Evolutionary conservation across 1,284 basidiomycete species (phyloP).

Genomic region (Gymnopus androsaceus): DNA sequence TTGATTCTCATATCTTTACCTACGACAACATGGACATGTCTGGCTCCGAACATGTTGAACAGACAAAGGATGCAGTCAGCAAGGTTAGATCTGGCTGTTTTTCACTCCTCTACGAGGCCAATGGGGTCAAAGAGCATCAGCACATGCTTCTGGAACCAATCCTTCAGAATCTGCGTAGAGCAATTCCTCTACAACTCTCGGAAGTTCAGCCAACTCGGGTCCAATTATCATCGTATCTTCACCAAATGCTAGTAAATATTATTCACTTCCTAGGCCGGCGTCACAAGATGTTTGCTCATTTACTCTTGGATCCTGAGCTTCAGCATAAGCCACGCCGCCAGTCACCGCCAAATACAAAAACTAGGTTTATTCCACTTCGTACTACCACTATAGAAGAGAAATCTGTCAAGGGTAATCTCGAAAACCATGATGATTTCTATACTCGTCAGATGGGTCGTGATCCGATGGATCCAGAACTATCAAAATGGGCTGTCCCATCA

Average conservation of each 20-base stretch:
- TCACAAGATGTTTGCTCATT: no score
- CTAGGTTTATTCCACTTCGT: constrained; percentile 7
- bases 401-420: not conserved
- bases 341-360: no score
- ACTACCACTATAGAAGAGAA: not conserved
- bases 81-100: constrained; percentile 35
- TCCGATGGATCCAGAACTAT: constrained; percentile 5
- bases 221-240: no score
- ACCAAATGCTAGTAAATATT: no score
- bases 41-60: constrained; percentile 32
- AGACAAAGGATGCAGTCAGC: constrained; percentile 20
- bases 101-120: constrained; percentile 25
- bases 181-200: no score
- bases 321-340: no score
- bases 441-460: constrained; percentile 10
- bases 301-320: no score
- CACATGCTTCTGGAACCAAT: constrained; percentile 28
- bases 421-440: constrained; percentile 13
- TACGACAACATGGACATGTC: constrained; percentile 37
- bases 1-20: constrained; percentile 20
- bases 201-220: no score
- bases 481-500: constrained; percentile 20
- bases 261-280: no score
- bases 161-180: constrained; percentile 9
- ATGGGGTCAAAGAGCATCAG: constrained; percentile 11